phyloP scores from a whole-genome alignment of 805 yeast genomes.

The Candida germanica region DNA sequence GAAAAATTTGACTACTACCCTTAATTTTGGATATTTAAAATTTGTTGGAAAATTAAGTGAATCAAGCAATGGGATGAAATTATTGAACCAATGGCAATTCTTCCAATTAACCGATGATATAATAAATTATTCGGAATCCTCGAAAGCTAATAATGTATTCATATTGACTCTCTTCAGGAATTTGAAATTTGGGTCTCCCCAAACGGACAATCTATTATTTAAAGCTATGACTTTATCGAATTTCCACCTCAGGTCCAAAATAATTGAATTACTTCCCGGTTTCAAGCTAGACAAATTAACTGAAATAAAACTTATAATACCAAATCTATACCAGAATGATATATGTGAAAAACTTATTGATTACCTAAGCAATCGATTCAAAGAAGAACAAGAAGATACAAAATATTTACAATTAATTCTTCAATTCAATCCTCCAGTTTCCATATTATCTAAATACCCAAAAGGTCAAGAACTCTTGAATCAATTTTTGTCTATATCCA shows the following conservation, averaged over 20 bases:
- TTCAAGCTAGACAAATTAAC: constrained; percentile 4
- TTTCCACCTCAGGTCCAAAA: constrained; percentile 41
- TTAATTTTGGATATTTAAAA: constrained; percentile 73
- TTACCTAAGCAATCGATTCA: neutral
- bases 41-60: constrained; percentile 72
- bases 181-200: constrained; percentile 4
- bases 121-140: constrained; percentile 42
- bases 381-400: constrained; percentile 30
- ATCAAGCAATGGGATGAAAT: constrained; percentile 56
- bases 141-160: constrained; percentile 45
- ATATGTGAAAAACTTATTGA: constrained; percentile 6
- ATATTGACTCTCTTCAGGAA: constrained; percentile 51
- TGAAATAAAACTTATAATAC: constrained; percentile 4
- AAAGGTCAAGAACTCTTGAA: constrained; percentile 49
- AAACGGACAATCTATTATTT: constrained; percentile 43
- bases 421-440: constrained; percentile 52
- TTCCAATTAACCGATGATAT: constrained; percentile 78
- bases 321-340: constrained; percentile 10
- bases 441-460: constrained; percentile 21
- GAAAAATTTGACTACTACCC: constrained; percentile 55
- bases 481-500: constrained; percentile 59
- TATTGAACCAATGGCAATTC: constrained; percentile 80
- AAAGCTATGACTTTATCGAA: constrained; percentile 63
- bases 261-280: constrained; percentile 5
- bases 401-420: constrained; percentile 42